A percentile compares a stretch with the other conserved stretches of the same genome.
phyloP scores from a whole-genome alignment of 1,284 basidiomycete species.

The Meripilus lineatus region DNA sequence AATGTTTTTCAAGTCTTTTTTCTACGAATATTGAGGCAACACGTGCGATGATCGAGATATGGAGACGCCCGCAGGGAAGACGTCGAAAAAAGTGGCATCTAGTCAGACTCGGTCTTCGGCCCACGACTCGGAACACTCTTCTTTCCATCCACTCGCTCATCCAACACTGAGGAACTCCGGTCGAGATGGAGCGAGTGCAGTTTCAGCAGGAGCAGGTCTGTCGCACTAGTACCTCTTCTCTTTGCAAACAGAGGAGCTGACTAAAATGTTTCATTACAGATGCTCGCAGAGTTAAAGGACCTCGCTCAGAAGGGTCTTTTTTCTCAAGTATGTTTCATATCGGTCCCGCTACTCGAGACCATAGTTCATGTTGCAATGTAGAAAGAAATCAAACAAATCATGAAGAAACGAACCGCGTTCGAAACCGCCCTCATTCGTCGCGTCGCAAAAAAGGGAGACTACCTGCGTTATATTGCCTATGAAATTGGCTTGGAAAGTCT shows the following conservation, averaged over 20 bases:
- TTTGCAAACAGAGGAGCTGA: constrained; percentile 1
- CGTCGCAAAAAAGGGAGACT: constrained; percentile 84
- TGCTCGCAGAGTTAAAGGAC: constrained; percentile 95
- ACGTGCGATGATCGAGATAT: too few species aligned
- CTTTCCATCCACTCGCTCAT: too few species aligned
- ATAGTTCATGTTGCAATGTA: constrained; percentile 23
- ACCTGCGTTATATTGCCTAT: constrained; percentile 87
- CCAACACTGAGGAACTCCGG: too few species aligned
- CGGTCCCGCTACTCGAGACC: not conserved
- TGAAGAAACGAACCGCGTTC: constrained; percentile 80
- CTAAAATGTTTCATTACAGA: constrained; percentile 42
- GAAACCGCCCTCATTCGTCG: constrained; percentile 83
- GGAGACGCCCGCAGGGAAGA: too few species aligned
- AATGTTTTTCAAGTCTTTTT: too few species aligned
- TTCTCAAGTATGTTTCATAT: constrained; percentile 54
- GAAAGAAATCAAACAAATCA: constrained; percentile 82
- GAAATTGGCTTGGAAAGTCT: constrained; percentile 87
- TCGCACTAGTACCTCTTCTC: not conserved
- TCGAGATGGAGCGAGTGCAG: constrained; percentile 86
- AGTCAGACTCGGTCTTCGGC: too few species aligned
- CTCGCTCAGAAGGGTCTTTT: constrained; percentile 87
- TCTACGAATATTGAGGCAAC: too few species aligned
- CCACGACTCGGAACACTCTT: too few species aligned
- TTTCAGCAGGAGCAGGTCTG: constrained; percentile 87
- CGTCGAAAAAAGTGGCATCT: too few species aligned